Evolutionary conservation across 805 yeast genomes (phyloP).

Genomic region (Saccharomycopsis lassenensis): DNA sequence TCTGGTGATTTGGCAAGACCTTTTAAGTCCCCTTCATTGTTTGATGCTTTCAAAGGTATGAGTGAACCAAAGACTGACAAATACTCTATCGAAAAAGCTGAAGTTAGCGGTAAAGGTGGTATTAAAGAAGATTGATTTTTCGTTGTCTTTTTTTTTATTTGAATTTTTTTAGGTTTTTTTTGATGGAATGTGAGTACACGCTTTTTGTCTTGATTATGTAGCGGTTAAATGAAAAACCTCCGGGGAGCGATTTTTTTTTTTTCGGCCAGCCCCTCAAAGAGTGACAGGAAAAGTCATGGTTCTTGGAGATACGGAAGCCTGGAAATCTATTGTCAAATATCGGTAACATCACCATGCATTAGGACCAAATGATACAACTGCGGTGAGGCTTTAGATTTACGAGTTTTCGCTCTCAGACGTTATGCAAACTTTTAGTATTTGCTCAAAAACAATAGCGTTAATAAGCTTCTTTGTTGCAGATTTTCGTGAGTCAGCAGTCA

Average conservation of each 20-base stretch:
- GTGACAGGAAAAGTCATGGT: background rate
- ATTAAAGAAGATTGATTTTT: slow-evolving; percentile 62
- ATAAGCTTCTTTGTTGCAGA: too few relatives aligned
- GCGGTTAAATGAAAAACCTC: background rate
- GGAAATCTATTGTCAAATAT: too few relatives aligned
- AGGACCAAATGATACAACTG: too few relatives aligned
- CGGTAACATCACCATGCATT: too few relatives aligned
- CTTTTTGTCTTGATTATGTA: background rate
- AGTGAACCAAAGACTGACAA: slow-evolving; percentile 53
- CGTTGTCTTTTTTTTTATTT: background rate
- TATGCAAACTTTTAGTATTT: too few relatives aligned
- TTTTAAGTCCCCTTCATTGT: slow-evolving; percentile 77
- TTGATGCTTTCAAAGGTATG: slow-evolving; percentile 36
- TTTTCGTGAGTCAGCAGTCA: too few relatives aligned
- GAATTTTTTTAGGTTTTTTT: background rate
- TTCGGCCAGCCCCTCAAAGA: background rate
- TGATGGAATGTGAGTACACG: background rate
- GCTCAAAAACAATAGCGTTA: too few relatives aligned
- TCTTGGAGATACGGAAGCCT: background rate
- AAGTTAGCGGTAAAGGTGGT: slow-evolving; percentile 79
- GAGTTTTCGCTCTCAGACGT: too few relatives aligned
- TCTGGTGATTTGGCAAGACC: slow-evolving; percentile 93
- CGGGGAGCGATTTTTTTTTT: background rate
- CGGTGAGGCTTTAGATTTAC: too few relatives aligned
- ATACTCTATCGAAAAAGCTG: slow-evolving; percentile 76